Percentiles rank a stretch among this genome's conserved stretches.
Evolutionary conservation across 768 basidiomycete species (phyloP).

Genomic region (Filobasidium wieringae): DNA sequence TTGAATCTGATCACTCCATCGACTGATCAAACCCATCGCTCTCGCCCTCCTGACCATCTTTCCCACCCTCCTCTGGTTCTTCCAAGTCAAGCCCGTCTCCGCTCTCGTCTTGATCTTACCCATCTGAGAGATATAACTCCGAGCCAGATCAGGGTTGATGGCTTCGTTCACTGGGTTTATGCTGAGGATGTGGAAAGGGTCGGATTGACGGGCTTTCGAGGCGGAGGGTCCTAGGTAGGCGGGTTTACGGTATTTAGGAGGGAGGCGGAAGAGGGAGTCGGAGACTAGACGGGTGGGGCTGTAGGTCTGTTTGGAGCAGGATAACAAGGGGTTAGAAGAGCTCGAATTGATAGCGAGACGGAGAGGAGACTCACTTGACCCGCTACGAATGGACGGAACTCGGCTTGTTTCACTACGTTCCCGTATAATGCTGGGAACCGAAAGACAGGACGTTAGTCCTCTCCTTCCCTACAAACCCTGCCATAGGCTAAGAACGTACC

Average conservation of each 20-base stretch:
- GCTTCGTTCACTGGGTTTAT: constrained; percentile 65
- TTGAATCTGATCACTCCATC: constrained; percentile 17
- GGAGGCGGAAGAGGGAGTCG: not conserved
- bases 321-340: not conserved
- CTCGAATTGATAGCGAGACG: not conserved
- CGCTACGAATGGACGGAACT: not conserved
- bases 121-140: constrained; percentile 25
- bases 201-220: constrained; percentile 47
- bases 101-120: constrained; percentile 60
- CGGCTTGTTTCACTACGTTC: not conserved
- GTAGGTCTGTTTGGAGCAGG: not conserved
- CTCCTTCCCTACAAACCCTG: not conserved
- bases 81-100: constrained; percentile 60
- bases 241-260: constrained; percentile 22
- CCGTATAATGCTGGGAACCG: not conserved
- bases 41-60: constrained; percentile 80
- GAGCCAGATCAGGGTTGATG: constrained; percentile 24
- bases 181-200: constrained; percentile 59
- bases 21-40: constrained; percentile 68
- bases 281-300: not conserved
- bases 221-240: constrained; percentile 50
- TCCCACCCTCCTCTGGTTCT: constrained; percentile 62
- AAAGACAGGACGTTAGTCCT: not conserved
- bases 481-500: not conserved
- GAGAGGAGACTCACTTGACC: not conserved